Conservation (phyloP, 2,329 filamentous ascomycete species). For the Aspergillus fumigatus region DNA sequence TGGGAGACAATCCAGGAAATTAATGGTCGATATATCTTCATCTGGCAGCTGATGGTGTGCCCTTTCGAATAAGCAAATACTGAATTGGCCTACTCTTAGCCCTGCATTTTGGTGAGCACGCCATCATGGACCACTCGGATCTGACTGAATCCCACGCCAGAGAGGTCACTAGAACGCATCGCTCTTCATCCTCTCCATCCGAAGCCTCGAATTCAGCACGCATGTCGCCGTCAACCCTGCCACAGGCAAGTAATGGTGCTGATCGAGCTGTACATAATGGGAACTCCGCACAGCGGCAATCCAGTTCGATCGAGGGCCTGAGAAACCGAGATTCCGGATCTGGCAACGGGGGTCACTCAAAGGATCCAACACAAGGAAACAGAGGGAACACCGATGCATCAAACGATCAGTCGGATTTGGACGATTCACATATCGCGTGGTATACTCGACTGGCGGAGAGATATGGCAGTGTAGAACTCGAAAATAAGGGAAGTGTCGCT, state of each 20-base stretch:
- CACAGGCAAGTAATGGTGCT: slow-evolving; percentile 21
- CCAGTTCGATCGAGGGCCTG: slow-evolving; percentile 29
- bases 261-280: slow-evolving; percentile 29
- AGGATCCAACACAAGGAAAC: slow-evolving; percentile 5
- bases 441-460: slow-evolving; percentile 51
- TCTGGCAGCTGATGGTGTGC: not conserved
- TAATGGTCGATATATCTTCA: not conserved
- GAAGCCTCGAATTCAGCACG: slow-evolving; percentile 10
- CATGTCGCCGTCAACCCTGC: slow-evolving; percentile 20
- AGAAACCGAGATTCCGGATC: slow-evolving; percentile 11
- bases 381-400: slow-evolving; percentile 5
- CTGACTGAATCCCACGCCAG: slow-evolving; percentile 19
- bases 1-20: not conserved
- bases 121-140: slow-evolving; percentile 32
- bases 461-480: slow-evolving; percentile 59
- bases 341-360: slow-evolving; percentile 9
- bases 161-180: slow-evolving; percentile 17
- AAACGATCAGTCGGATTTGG: slow-evolving; percentile 3
- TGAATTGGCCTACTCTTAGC: not conserved
- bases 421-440: slow-evolving; percentile 32
- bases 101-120: slow-evolving; percentile 23
- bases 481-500: slow-evolving; percentile 64
- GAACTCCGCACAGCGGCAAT: slow-evolving; percentile 23
- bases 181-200: slow-evolving; percentile 18
- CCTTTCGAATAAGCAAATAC: not conserved